phyloP scores from a whole-genome alignment of 2,329 filamentous ascomycete genomes.

The Stemphylium vesicarium region DNA sequence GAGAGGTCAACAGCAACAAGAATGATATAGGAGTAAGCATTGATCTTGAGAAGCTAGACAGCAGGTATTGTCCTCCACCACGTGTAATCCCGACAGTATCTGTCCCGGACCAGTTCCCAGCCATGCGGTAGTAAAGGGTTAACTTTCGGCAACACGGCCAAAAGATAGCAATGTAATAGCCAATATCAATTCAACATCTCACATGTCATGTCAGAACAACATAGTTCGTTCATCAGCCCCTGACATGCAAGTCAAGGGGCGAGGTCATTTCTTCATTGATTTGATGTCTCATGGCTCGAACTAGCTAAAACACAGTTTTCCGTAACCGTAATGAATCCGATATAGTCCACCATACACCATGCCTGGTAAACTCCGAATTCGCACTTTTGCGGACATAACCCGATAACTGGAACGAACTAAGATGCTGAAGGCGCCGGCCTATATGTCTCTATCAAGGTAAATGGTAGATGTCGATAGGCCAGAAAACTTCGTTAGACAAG shows the following conservation, averaged over 20 bases:
- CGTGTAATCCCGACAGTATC: too few relatives aligned
- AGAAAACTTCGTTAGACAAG: constrained; percentile 27
- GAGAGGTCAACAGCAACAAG: too few relatives aligned
- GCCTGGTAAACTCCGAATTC: constrained; percentile 40
- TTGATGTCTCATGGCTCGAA: constrained; percentile 24
- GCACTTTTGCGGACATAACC: constrained; percentile 38
- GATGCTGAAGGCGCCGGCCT: constrained; percentile 33
- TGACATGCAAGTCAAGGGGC: not conserved
- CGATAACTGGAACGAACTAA: constrained; percentile 38
- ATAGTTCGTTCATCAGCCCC: not conserved
- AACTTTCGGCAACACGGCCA: too few relatives aligned
- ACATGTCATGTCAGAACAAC: too few relatives aligned
- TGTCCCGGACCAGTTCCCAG: too few relatives aligned
- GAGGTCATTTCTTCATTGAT: constrained; percentile 13
- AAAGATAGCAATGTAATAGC: too few relatives aligned
- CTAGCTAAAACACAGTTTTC: constrained; percentile 33
- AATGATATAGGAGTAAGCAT: too few relatives aligned
- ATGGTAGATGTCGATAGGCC: constrained; percentile 39
- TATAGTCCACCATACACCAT: constrained; percentile 38
- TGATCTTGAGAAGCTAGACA: too few relatives aligned
- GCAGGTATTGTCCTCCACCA: too few relatives aligned
- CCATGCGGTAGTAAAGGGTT: too few relatives aligned
- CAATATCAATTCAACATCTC: not conserved
- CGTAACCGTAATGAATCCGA: constrained; percentile 27
- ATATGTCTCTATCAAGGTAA: constrained; percentile 40